Conservation (phyloP, 23 red algal species). For the Gracilaria gracilis region DNA sequence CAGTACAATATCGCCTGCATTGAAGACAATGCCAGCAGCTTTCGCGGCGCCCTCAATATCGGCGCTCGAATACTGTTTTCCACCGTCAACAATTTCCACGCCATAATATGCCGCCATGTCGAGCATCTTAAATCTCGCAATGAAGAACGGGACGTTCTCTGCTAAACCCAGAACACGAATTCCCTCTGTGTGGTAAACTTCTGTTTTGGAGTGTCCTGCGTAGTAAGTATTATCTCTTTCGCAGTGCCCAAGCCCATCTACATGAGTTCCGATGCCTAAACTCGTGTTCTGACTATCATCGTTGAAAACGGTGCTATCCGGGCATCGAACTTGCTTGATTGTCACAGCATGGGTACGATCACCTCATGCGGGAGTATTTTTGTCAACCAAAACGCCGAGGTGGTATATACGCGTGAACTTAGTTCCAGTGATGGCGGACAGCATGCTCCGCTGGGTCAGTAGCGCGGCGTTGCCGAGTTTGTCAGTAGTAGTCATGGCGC, state of each 20-base stretch:
- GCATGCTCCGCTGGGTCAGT: neutral
- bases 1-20: slow-evolving; percentile 1
- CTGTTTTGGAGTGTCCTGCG: neutral
- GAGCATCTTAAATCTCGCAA: neutral
- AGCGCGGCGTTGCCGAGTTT: neutral
- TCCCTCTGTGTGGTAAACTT: neutral
- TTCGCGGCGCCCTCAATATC: slow-evolving; percentile 13
- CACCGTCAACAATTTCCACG: neutral
- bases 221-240: neutral
- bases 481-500: neutral
- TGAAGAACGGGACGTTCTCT: neutral
- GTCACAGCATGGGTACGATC: neutral
- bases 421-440: neutral
- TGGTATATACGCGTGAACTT: neutral
- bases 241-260: neutral
- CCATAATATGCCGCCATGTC: slow-evolving; percentile 7
- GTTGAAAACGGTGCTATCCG: neutral
- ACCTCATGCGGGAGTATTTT: neutral
- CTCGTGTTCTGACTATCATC: neutral
- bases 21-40: neutral
- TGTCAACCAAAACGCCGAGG: neutral
- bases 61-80: neutral
- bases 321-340: neutral
- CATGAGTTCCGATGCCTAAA: slow-evolving; percentile 14
- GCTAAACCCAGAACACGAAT: neutral